Conservation (phyloP, 1,284 basidiomycete species). For the Cryptococcus jaspeensis region DNA sequence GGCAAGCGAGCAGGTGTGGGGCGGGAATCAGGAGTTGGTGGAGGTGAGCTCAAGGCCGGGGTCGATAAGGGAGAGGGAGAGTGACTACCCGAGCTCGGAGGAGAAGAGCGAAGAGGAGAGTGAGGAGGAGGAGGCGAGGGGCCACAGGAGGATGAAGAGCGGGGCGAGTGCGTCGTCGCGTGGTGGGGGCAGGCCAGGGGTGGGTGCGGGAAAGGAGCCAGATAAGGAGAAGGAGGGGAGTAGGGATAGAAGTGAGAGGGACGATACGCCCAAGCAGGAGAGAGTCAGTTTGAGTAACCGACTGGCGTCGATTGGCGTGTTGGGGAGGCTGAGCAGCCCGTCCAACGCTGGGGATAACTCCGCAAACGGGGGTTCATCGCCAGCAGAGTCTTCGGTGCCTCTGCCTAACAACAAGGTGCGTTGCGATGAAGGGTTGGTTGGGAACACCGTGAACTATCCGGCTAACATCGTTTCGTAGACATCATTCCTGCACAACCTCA, state of each 20-base stretch:
- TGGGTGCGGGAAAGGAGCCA: no score
- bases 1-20: constrained; percentile 53
- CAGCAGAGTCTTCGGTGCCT: not conserved
- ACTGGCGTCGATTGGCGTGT: constrained; percentile 66
- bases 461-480: not conserved
- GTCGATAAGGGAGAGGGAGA: constrained; percentile 53
- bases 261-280: constrained; percentile 45
- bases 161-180: not conserved
- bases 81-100: constrained; percentile 59
- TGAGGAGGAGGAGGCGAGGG: not conserved
- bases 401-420: constrained; percentile 9
- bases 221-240: no score
- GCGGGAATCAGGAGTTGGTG: constrained; percentile 46
- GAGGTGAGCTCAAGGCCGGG: constrained; percentile 46
- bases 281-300: constrained; percentile 65
- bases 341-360: constrained; percentile 3
- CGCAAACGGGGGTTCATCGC: not conserved
- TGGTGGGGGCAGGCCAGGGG: not conserved
- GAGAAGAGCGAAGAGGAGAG: constrained; percentile 44
- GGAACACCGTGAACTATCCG: not conserved
- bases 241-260: constrained; percentile 41
- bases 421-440: no score
- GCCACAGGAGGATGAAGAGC: constrained; percentile 51
- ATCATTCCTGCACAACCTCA: constrained; percentile 5
- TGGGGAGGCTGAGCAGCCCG: constrained; percentile 30